A percentile compares a stretch with the other conserved stretches of the same genome.
Evolutionary conservation across 1,284 basidiomycete genomes (phyloP).

Genomic region (Inonotus obliquus): DNA sequence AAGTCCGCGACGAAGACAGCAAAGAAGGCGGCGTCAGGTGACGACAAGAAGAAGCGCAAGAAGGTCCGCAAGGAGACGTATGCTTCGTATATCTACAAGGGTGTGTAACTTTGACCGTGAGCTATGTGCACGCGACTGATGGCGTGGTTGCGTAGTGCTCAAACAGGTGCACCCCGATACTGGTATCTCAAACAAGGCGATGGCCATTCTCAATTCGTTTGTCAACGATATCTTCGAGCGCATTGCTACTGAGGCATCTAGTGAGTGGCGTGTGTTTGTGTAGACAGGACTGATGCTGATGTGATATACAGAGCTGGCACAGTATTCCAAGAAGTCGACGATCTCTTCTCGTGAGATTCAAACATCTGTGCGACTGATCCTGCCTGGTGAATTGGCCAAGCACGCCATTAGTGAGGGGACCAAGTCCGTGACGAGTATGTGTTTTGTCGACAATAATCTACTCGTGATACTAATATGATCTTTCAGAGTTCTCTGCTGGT

Average conservation of each 20-base stretch:
- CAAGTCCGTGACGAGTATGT: constrained; percentile 34
- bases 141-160: constrained; percentile 37
- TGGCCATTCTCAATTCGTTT: constrained; percentile 72
- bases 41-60: constrained; percentile 56
- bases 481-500: constrained; percentile 32
- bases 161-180: constrained; percentile 75
- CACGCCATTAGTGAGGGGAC: constrained; percentile 84
- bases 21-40: constrained; percentile 36
- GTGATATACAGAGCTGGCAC: constrained; percentile 48
- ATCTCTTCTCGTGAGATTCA: constrained; percentile 75
- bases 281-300: constrained; percentile 2
- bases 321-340: constrained; percentile 72
- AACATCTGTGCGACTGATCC: constrained; percentile 67
- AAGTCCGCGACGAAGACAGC: constrained; percentile 54
- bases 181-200: constrained; percentile 75
- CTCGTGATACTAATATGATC: constrained; percentile 2
- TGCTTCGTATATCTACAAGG: constrained; percentile 70
- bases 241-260: constrained; percentile 66
- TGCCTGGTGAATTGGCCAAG: constrained; percentile 74
- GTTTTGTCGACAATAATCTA: constrained; percentile 8
- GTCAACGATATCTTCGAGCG: constrained; percentile 72
- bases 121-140: not conserved
- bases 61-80: constrained; percentile 64
- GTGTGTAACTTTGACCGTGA: constrained; percentile 28
- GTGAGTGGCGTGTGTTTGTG: constrained; percentile 32